Conservation (phyloP, 139 green algal species). For the Picochlorum sp. region DNA sequence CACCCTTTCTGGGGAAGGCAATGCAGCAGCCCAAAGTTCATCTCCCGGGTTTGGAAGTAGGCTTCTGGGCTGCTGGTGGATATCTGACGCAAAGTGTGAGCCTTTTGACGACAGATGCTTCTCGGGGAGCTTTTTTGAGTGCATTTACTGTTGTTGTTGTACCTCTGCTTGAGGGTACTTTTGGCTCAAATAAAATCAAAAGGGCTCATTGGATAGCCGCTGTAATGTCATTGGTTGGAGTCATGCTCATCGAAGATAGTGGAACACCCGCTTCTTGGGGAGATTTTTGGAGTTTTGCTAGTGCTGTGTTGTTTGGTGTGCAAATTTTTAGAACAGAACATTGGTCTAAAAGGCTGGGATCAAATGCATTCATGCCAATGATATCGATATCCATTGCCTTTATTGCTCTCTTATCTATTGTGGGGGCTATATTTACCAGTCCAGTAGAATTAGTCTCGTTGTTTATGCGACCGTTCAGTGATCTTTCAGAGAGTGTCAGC, state of each 20-base stretch:
- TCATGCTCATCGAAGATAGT: constrained; percentile 56
- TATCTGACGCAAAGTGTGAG: constrained; percentile 57
- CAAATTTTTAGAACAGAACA: constrained; percentile 30
- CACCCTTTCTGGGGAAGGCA: constrained; percentile 25
- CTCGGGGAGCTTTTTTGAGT: constrained; percentile 55
- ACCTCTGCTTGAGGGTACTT: constrained; percentile 57
- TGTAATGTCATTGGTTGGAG: constrained; percentile 48
- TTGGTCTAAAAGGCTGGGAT: constrained; percentile 20
- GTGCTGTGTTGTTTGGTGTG: constrained; percentile 38
- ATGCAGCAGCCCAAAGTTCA: constrained; percentile 15
- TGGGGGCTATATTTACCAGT: constrained; percentile 5
- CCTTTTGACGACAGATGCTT: constrained; percentile 58
- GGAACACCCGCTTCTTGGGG: constrained; percentile 38
- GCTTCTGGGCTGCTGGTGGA: constrained; percentile 32
- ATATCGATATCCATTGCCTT: constrained; percentile 30
- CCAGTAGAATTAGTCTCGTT: constrained; percentile 9
- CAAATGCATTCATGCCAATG: constrained; percentile 23
- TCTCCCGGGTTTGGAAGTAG: constrained; percentile 32
- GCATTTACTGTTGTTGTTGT: constrained; percentile 76
- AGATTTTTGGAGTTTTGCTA: constrained; percentile 56
- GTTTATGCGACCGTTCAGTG: constrained; percentile 11
- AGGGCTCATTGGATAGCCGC: constrained; percentile 47
- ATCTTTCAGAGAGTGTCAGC: background rate
- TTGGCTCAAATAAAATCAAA: constrained; percentile 42
- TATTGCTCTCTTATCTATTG: constrained; percentile 21